These are phyloP conservation scores for Platanus orientalis DNA, from an alignment of 164 flowering plant species.

Conservation along the genomic window DNA sequence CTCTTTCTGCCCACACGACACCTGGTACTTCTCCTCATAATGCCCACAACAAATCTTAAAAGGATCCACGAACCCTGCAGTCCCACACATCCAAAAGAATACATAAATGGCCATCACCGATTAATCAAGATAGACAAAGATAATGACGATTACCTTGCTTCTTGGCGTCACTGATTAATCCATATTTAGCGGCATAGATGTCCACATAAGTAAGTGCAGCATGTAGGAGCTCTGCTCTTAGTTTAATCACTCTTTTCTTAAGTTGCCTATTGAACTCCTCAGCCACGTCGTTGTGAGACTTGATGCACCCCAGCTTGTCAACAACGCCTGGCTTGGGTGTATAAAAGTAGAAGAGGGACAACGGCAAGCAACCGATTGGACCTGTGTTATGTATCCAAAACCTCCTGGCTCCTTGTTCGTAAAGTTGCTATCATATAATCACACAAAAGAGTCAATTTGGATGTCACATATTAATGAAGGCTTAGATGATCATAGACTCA, in stretches of 20 bases:
- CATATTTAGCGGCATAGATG: conserved; percentile 47
- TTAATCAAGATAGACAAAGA: too few relatives aligned
- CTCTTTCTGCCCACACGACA: conserved; percentile 51
- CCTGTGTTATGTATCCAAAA: conserved; percentile 74
- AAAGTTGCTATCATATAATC: conserved; percentile 31
- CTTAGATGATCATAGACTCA: background rate
- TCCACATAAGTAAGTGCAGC: conserved; percentile 54
- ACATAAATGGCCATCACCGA: too few relatives aligned
- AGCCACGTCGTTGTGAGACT: conserved; percentile 42
- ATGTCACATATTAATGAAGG: background rate
- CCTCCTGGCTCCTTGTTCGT: conserved; percentile 49
- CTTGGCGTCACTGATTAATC: conserved; percentile 38
- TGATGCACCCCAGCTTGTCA: conserved; percentile 45
- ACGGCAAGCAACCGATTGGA: conserved; percentile 61
- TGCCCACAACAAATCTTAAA: conserved; percentile 57
- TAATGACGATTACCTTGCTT: conserved; percentile 49
- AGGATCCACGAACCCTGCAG: conserved; percentile 66
- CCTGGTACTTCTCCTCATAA: conserved; percentile 31
- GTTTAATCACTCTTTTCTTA: conserved; percentile 33
- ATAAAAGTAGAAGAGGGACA: conserved; percentile 20
- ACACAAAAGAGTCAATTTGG: background rate
- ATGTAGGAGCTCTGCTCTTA: conserved; percentile 40
- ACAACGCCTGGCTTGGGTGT: conserved; percentile 38
- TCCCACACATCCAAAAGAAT: too few relatives aligned
- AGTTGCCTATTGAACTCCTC: conserved; percentile 48